A percentile compares a stretch with the other conserved stretches of the same genome.
phyloP scores from a whole-genome alignment of 148 eudicot species.

The Suaeda aralocaspica region DNA sequence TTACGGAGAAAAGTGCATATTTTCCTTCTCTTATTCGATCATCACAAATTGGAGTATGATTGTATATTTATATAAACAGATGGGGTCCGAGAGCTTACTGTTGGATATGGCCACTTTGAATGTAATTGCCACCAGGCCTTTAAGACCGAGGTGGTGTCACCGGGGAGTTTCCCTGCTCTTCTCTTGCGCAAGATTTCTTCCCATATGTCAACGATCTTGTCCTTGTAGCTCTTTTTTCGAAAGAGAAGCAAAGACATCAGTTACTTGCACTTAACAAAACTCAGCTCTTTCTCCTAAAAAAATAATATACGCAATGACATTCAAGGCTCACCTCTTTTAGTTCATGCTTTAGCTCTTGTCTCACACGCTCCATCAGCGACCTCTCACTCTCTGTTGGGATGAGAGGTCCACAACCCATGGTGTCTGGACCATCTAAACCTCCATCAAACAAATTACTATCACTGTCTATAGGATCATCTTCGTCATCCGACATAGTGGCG shows the following conservation, averaged over 20 bases:
- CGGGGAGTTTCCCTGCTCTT: constrained; percentile 93
- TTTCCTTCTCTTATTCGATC: too few relatives aligned
- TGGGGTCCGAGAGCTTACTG: constrained; percentile 45
- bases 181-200: constrained; percentile 93
- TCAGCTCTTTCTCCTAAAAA: neutral
- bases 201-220: constrained; percentile 86
- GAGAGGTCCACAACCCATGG: constrained; percentile 82
- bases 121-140: constrained; percentile 98
- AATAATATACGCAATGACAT: neutral
- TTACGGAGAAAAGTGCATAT: neutral
- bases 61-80: neutral
- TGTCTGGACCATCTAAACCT: constrained; percentile 59
- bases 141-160: constrained; percentile 87
- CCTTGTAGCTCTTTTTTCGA: constrained; percentile 73
- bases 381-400: constrained; percentile 83
- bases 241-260: constrained; percentile 5
- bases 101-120: constrained; percentile 97
- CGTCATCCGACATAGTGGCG: constrained; percentile 96
- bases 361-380: constrained; percentile 89
- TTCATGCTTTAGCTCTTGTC: constrained; percentile 76
- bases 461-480: constrained; percentile 70
- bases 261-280: neutral
- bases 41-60: neutral
- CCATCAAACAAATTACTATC: constrained; percentile 71
- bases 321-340: constrained; percentile 63